Base-by-base conservation (phyloP, 2,329 filamentous ascomycete genomes). In the Dactylellina parvicollis region DNA sequence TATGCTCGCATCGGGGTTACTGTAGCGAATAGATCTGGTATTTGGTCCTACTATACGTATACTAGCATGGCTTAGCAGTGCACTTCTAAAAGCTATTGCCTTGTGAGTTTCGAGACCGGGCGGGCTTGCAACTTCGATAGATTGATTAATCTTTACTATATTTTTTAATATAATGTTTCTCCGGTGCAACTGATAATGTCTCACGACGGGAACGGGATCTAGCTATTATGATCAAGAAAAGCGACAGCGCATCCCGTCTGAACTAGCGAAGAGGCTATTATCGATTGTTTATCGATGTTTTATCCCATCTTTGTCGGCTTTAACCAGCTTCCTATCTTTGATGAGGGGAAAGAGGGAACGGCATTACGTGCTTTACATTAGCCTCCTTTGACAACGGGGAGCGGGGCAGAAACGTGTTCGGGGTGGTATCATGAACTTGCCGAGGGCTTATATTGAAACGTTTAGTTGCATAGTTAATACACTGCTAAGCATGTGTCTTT, bases 331-430 rank as follows among this genome's bases (percentile, higher is more conserved):
- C 60, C 60, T 65, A 65, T 50, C 30, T 42, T 30, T 49, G 38
- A 59, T 56, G 62, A 57, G 62, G 62, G 52, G 22, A 42, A 42
- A 2, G 24, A 50, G 26, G 46, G 59, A 46, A 67, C 46, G 64
- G 55, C 55, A 69, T 69, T 69, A 69, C 64, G 64, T 69, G 64
- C 64, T 69, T 69, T 60, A 69, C 62, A 67, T 67, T 67, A 67
- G 55, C 64, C 55, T 32, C 62, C 64, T 60, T 55, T 55, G 46
- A 20, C 54, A 55, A 47, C 64, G 64, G 64, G 64, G 54, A 69
- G 55, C 64, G 55, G 64, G 64, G 64, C 47, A 52, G 50, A 42
- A 67, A 57, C 64, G 36, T 54, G 64, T 57, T 59, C 64, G 47
- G 32, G 50, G 62, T 44, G 32, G 20, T 65, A 69, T 59, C 44